Conservation (phyloP, 2,329 filamentous ascomycete species). For the Amesomyces nigricolor region DNA sequence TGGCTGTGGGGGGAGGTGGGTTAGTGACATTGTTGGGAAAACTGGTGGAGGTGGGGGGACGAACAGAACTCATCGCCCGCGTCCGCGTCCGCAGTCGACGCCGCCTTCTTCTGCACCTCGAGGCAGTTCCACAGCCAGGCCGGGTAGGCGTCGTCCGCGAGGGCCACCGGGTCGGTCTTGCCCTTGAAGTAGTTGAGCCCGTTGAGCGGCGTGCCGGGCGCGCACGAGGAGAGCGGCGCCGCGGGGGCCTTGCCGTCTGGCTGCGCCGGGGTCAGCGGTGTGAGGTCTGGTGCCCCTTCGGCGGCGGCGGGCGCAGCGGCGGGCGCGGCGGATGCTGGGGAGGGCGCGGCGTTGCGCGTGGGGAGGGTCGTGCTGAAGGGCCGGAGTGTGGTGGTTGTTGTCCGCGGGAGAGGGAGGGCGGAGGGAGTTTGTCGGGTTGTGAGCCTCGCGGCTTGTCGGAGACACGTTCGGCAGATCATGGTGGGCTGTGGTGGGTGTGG, state of each 20-base stretch:
- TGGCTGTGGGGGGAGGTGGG: constrained; percentile 47
- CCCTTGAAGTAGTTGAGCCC: constrained; percentile 76
- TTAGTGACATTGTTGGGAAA: not conserved
- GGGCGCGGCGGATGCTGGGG: constrained; percentile 23
- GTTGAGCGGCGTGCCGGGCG: constrained; percentile 62
- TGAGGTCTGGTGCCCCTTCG: constrained; percentile 23
- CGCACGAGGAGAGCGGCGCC: constrained; percentile 45
- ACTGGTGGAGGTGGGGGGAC: constrained; percentile 31
- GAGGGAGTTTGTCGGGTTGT: constrained; percentile 15
- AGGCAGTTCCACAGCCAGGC: constrained; percentile 74
- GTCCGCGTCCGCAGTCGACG: constrained; percentile 45
- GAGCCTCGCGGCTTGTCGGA: constrained; percentile 41
- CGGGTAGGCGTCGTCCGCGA: constrained; percentile 71
- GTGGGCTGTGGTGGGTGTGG: constrained; percentile 26
- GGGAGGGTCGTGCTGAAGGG: constrained; percentile 37
- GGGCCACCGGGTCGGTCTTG: constrained; percentile 65
- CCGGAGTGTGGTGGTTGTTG: not conserved
- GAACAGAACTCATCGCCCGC: constrained; percentile 75
- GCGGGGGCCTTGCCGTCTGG: constrained; percentile 24
- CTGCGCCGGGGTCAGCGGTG: constrained; percentile 28
- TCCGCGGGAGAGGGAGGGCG: constrained; percentile 27
- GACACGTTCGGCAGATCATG: constrained; percentile 45
- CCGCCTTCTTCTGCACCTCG: constrained; percentile 52
- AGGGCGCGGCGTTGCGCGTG: constrained; percentile 33
- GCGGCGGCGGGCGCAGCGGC: constrained; percentile 13